Percentiles rank a stretch among this genome's conserved stretches.
Evolutionary conservation across 257 asterid species (phyloP).

Genomic region (Handroanthus guayacan): DNA sequence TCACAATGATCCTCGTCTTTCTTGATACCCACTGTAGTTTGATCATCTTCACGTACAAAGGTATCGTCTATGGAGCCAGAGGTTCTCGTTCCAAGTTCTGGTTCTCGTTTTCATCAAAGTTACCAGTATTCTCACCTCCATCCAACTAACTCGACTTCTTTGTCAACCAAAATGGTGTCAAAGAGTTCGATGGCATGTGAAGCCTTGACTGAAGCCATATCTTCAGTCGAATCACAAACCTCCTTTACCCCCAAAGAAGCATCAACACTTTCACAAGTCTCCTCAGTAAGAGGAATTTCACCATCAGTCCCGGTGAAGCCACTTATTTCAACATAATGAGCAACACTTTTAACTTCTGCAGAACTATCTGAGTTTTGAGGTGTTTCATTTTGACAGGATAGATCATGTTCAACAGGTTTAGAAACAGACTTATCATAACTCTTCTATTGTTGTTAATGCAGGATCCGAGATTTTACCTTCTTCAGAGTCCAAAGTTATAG

Average conservation of each 20-base stretch:
- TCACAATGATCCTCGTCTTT: constrained; percentile 40
- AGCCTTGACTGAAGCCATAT: constrained; percentile 33
- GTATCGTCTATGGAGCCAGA: constrained; percentile 12
- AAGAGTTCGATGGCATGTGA: constrained; percentile 31
- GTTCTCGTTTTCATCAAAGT: constrained; percentile 33
- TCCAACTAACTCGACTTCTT: constrained; percentile 32
- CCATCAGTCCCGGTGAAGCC: background rate
- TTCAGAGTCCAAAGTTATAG: constrained; percentile 29
- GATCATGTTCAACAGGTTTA: constrained; percentile 41
- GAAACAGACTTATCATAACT: constrained; percentile 38
- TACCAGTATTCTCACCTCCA: constrained; percentile 35
- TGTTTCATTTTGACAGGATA: constrained; percentile 39
- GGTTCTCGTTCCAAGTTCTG: constrained; percentile 26
- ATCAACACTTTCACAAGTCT: constrained; percentile 29
- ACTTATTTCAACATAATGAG: constrained; percentile 33
- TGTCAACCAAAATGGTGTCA: constrained; percentile 34
- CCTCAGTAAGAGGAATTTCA: constrained; percentile 25
- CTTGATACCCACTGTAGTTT: constrained; percentile 28
- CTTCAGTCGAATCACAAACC: constrained; percentile 38
- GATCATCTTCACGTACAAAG: constrained; percentile 37
- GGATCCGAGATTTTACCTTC: constrained; percentile 39
- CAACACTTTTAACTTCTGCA: constrained; percentile 31
- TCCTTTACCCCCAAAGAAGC: constrained; percentile 29
- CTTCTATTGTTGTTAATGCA: constrained; percentile 32
- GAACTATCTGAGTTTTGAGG: constrained; percentile 36